Base-by-base conservation (phyloP, 495 filamentous ascomycete genomes). In the Collariella sp. region DNA sequence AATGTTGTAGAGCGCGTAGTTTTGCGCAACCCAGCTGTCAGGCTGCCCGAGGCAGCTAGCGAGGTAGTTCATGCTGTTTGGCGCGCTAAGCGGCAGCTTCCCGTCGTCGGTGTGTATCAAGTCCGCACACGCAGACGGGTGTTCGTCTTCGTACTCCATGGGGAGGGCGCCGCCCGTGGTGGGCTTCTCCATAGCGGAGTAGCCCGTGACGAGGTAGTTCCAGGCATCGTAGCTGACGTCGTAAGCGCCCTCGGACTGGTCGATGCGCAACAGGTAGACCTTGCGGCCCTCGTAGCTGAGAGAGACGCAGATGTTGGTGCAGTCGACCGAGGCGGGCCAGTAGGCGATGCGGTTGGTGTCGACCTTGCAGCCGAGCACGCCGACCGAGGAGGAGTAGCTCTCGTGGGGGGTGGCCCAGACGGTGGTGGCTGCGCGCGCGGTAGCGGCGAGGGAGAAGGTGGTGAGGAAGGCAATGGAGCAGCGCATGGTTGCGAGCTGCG, bases 201-300 rank as follows among this genome's bases (percentile, higher is more conserved):
- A 64, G 36, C 74, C 74, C 0, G 72, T 73, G 36, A 65, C 60
- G 7, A 77, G 72, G 35, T 73, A 74, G 59, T 77, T 77, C 74
- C 74, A 77, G 13, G 74, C 73, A 54, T 76, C 73, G 63, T 76
- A 77, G 56, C 69, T 72, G 56, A 77, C 62, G 46, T 77, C 74
- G 63, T 76, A 60, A 7, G 74, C 74, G 52, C 74, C 74, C 47
- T 68, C 49, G 23, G 71, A 75, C 52, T 73, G 70, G 56, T 77
- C 74, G 48, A 77, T 59, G 58, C 71, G 70, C 16, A 77, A 66
- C 13, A 77, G 67, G 16, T 75, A 59, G 42, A 77, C 68, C 0
- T 53, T 62, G 19, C 74, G 70, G 35, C 53, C 73, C 19, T 55
- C 65, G 60, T 77, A 72, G 51, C 57, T 65, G 44, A 77, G 61